Evolutionary conservation across 225 moss, liverwort and hornwort genomes (phyloP).

Genomic region (Marchantia paleacea): DNA sequence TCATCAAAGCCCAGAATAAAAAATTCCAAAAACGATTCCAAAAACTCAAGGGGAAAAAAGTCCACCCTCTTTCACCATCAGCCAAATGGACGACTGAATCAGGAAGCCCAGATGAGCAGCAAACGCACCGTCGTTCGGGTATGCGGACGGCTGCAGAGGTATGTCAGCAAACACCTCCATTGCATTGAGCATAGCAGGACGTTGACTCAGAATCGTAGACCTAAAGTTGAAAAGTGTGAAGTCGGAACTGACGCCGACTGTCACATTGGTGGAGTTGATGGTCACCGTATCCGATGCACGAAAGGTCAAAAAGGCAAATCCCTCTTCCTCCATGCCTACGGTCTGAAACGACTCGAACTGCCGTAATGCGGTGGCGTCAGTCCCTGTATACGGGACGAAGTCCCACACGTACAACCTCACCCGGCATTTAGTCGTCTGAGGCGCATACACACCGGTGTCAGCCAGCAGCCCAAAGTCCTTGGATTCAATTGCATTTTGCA

Average conservation of each 20-base stretch:
- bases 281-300: background rate
- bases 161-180: background rate
- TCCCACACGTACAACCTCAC: background rate
- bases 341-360: background rate
- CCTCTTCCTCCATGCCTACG: background rate
- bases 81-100: background rate
- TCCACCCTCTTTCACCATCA: background rate
- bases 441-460: background rate
- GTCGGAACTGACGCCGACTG: background rate
- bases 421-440: background rate
- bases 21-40: too few relatives aligned
- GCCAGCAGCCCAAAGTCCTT: background rate
- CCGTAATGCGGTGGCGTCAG: background rate
- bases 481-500: slow-evolving; percentile 43
- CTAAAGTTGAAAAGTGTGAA: background rate
- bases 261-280: background rate
- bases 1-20: too few relatives aligned
- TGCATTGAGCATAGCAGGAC: background rate
- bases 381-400: background rate
- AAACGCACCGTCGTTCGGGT: background rate
- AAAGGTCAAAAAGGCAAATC: background rate
- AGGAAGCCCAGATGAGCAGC: background rate
- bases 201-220: background rate
- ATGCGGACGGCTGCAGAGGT: background rate
- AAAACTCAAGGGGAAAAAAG: background rate